phyloP scores from a whole-genome alignment of 495 filamentous ascomycete genomes.

The Cercophora scortea region DNA sequence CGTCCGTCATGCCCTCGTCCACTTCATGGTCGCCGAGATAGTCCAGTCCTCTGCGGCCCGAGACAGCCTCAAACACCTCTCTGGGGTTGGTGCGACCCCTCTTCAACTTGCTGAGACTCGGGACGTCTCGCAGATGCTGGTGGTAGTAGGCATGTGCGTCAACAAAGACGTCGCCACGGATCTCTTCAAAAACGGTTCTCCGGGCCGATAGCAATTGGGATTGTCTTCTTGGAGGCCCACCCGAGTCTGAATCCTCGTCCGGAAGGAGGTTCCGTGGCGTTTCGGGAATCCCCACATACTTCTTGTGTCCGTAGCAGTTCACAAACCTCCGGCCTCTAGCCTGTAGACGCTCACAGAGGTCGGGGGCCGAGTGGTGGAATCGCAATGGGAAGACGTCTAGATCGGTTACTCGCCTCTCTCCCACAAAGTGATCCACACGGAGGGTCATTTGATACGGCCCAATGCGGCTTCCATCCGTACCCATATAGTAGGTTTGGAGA shows the following conservation, averaged over 20 bases:
- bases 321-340: conserved; percentile 22
- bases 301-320: conserved; percentile 18
- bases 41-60: no score
- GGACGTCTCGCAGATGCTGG: background rate
- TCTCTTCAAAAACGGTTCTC: conserved; percentile 6
- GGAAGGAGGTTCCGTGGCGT: no score
- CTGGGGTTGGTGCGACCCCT: background rate
- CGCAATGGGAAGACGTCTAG: conserved; percentile 26
- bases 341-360: conserved; percentile 14
- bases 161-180: conserved; percentile 8
- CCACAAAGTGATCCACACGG: conserved; percentile 23
- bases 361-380: conserved; percentile 9
- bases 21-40: no score
- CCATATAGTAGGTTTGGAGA: conserved; percentile 14
- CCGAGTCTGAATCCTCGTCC: background rate
- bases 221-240: background rate
- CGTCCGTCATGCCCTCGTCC: no score
- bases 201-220: no score
- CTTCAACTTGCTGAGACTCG: background rate
- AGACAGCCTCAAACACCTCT: background rate
- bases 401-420: conserved; percentile 22
- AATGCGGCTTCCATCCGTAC: conserved; percentile 28
- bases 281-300: conserved; percentile 20
- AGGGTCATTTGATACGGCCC: conserved; percentile 22
- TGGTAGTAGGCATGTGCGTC: conserved; percentile 5